These are phyloP conservation scores for Acarospora socialis DNA, from an alignment of 2,329 filamentous ascomycete genomes.

Conservation along the genomic window DNA sequence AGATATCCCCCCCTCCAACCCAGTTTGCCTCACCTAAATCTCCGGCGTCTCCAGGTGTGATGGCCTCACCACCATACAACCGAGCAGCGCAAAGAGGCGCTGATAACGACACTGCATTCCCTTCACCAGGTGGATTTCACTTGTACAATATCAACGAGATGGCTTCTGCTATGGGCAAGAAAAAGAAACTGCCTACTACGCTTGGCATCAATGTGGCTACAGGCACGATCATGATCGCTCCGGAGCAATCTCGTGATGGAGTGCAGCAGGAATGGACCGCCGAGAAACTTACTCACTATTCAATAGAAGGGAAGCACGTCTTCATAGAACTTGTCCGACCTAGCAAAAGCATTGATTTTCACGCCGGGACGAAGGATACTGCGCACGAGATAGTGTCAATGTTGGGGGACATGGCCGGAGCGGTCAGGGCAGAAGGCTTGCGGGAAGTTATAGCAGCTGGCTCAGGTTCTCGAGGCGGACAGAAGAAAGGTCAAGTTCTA, in stretches of 20 bases:
- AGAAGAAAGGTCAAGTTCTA: conserved; percentile 73
- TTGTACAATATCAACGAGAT: conserved; percentile 97
- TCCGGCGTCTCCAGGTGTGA: conserved; percentile 26
- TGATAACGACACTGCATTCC: conserved; percentile 27
- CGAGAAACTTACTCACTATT: conserved; percentile 93
- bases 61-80: conserved; percentile 43
- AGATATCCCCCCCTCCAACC: conserved; percentile 30
- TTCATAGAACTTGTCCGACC: conserved; percentile 86
- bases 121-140: conserved; percentile 68
- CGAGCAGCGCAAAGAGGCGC: conserved; percentile 29
- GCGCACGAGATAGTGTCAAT: conserved; percentile 83
- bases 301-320: conserved; percentile 93
- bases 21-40: conserved; percentile 25
- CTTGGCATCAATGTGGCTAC: conserved; percentile 84
- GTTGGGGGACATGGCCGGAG: conserved; percentile 78
- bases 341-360: conserved; percentile 91
- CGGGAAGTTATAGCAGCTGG: conserved; percentile 76
- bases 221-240: conserved; percentile 78
- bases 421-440: conserved; percentile 63
- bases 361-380: conserved; percentile 93
- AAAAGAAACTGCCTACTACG: conserved; percentile 97
- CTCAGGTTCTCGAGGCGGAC: conserved; percentile 43
- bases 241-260: conserved; percentile 69
- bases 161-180: conserved; percentile 91
- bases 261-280: conserved; percentile 85